These are phyloP conservation scores for Niebla homalea DNA, from an alignment of 495 filamentous ascomycete species.

Conservation along the genomic window DNA sequence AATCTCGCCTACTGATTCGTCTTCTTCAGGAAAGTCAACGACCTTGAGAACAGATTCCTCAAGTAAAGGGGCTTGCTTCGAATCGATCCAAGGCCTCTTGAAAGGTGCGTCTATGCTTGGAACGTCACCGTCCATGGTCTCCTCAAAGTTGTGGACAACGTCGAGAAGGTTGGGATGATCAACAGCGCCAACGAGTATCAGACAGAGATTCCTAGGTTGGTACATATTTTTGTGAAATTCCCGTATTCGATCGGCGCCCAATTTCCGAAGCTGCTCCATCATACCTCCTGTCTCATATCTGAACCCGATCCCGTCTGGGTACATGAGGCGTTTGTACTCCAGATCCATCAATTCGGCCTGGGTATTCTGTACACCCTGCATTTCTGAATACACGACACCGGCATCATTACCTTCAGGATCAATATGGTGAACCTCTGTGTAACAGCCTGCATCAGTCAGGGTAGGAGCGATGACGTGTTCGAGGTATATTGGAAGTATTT, in stretches of 20 bases:
- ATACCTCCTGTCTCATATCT: conserved; percentile 95
- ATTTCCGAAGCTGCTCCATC: conserved; percentile 76
- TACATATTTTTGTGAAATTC: conserved; percentile 96
- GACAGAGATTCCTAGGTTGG: conserved; percentile 86
- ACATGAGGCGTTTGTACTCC: conserved; percentile 59
- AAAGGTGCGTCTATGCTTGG: conserved; percentile 61
- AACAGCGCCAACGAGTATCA: conserved; percentile 81
- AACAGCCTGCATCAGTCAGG: conserved; percentile 80
- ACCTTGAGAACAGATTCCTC: conserved; percentile 55
- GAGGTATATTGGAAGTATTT: conserved; percentile 87
- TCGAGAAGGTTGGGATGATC: conserved; percentile 67
- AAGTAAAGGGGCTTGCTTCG: conserved; percentile 57
- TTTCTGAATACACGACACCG: conserved; percentile 96
- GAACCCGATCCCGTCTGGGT: conserved; percentile 82
- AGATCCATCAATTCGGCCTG: conserved; percentile 74
- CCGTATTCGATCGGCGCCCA: conserved; percentile 81
- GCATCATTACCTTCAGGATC: conserved; percentile 89
- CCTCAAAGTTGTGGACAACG: conserved; percentile 78
- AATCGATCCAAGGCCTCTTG: conserved; percentile 83
- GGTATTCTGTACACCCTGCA: conserved; percentile 88
- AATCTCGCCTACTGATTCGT: conserved; percentile 83
- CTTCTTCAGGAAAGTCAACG: conserved; percentile 91
- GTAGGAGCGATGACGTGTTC: conserved; percentile 89
- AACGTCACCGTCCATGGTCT: conserved; percentile 68
- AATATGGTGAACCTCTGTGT: conserved; percentile 94